These are phyloP conservation scores for Rhinocladiella mackenziei DNA, from an alignment of 2,329 filamentous ascomycete genomes.

Conservation along the genomic window DNA sequence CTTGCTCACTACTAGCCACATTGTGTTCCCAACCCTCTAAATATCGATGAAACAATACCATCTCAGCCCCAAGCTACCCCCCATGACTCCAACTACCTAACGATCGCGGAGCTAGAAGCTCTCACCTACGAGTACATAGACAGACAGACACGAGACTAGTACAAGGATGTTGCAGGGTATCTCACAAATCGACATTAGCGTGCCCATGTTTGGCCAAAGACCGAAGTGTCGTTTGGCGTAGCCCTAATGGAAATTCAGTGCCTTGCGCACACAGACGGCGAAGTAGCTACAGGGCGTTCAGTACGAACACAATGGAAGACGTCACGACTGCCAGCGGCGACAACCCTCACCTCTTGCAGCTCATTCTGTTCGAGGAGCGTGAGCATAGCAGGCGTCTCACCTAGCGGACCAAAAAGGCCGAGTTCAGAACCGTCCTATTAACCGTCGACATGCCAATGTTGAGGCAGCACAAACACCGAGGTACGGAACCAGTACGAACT, in stretches of 20 bases:
- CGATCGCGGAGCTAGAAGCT: slow-evolving; percentile 40
- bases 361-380: slow-evolving; percentile 50
- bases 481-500: slow-evolving; percentile 28
- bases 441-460: slow-evolving; percentile 52
- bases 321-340: slow-evolving; percentile 40
- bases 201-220: slow-evolving; percentile 41
- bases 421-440: slow-evolving; percentile 50
- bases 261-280: slow-evolving; percentile 48
- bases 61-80: slow-evolving; percentile 10
- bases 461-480: slow-evolving; percentile 38
- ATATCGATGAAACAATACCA: background rate
- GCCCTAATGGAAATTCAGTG: slow-evolving; percentile 50
- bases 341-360: slow-evolving; percentile 43
- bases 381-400: slow-evolving; percentile 38
- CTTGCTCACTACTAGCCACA: too few relatives aligned
- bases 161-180: slow-evolving; percentile 50
- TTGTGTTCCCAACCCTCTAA: too few relatives aligned
- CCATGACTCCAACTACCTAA: slow-evolving; percentile 42
- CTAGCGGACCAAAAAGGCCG: slow-evolving; percentile 40
- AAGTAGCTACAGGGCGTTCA: slow-evolving; percentile 45
- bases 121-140: slow-evolving; percentile 36
- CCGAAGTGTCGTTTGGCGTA: slow-evolving; percentile 45
- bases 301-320: slow-evolving; percentile 42
- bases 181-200: slow-evolving; percentile 37
- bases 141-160: slow-evolving; percentile 43